Evolutionary conservation across 148 eudicot species (phyloP).

Genomic region (Fagopyrum homotropicum): DNA sequence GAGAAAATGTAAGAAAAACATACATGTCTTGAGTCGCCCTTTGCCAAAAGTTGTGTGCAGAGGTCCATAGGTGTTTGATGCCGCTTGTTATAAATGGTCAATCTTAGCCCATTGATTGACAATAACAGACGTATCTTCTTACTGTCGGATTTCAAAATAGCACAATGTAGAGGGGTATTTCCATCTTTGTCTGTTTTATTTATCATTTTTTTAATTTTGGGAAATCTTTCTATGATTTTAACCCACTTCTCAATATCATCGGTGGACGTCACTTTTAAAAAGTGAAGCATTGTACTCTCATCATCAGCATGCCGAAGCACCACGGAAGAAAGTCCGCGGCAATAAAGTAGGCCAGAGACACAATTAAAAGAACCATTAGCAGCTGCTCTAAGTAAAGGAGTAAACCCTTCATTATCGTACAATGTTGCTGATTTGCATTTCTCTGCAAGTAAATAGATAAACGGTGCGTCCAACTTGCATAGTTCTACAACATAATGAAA

Average conservation of each 20-base stretch:
- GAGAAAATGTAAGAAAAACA: too few species aligned
- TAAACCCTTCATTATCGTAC: not conserved
- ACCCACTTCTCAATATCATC: not conserved
- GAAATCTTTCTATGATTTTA: too few species aligned
- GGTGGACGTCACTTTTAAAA: not conserved
- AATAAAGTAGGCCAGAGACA: not conserved
- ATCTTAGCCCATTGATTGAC: not conserved
- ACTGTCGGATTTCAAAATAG: not conserved
- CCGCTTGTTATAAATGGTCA: not conserved
- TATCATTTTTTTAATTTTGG: not conserved
- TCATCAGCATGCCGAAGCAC: not conserved
- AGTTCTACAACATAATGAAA: not conserved
- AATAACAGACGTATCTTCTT: not conserved
- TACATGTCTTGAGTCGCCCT: not conserved
- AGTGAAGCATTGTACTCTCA: not conserved
- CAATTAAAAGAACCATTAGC: not conserved
- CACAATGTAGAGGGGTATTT: not conserved
- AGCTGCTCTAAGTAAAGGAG: not conserved
- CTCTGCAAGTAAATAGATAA: too few species aligned
- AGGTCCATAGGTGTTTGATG: not conserved
- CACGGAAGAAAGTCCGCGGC: not conserved
- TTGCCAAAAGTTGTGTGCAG: accelerated
- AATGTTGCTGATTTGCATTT: not conserved
- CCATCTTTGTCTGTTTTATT: not conserved
- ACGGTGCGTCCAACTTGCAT: too few species aligned